These are phyloP conservation scores for Astrothelium subdiscretum DNA, from an alignment of 495 filamentous ascomycete genomes.

Conservation along the genomic window DNA sequence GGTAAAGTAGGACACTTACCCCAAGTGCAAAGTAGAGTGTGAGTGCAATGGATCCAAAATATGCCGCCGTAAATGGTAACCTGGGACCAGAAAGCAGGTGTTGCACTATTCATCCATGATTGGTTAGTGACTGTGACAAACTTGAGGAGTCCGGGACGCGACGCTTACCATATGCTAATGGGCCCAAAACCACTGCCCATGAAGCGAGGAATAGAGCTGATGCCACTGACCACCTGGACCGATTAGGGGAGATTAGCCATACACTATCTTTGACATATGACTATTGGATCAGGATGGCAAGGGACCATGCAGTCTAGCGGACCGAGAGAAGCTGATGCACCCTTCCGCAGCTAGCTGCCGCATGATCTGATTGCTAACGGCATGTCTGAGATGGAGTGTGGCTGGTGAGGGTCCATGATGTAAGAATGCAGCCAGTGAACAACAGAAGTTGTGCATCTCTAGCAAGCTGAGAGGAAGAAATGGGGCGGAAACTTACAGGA, in stretches of 20 bases:
- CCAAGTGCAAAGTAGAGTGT: conserved; percentile 86
- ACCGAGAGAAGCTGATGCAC: conserved; percentile 15
- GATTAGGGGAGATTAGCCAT: conserved; percentile 1
- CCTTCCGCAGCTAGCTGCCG: conserved; percentile 17
- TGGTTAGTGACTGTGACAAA: not conserved
- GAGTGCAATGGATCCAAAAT: conserved; percentile 86
- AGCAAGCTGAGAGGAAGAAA: not conserved
- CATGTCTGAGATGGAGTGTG: conserved; percentile 2
- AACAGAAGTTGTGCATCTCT: not conserved
- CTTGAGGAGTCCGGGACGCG: not conserved
- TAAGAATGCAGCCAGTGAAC: not conserved
- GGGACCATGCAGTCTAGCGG: conserved; percentile 13
- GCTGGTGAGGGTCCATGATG: conserved; percentile 4
- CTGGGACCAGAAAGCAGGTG: conserved; percentile 78
- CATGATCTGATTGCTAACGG: conserved; percentile 15
- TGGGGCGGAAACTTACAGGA: conserved; percentile 60
- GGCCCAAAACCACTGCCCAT: conserved; percentile 91
- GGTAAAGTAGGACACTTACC: conserved; percentile 46
- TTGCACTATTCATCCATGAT: conserved; percentile 31
- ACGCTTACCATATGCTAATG: conserved; percentile 50
- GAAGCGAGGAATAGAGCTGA: conserved; percentile 83
- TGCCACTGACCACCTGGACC: conserved; percentile 79
- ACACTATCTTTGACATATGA: conserved; percentile 8
- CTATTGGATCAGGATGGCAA: not conserved
- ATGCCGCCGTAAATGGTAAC: conserved; percentile 88